Conservation (phyloP, 768 basidiomycete species). For the Zangia roseola region DNA sequence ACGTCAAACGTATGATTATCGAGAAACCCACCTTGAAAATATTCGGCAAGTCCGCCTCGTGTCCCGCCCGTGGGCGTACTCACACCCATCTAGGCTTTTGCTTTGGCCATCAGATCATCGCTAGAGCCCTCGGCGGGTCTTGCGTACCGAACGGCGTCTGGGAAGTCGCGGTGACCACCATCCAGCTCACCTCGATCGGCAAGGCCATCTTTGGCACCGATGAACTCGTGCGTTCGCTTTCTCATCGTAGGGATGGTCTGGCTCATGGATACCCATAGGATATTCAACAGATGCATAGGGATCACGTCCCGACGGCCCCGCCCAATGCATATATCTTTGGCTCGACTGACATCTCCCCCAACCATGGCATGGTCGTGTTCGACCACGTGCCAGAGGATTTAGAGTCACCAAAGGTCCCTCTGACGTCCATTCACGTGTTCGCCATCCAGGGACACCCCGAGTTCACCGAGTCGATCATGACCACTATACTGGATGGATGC, state of each 20-base stretch:
- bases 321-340: conserved; percentile 60
- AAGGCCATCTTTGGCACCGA: conserved; percentile 62
- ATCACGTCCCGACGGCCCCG: conserved; percentile 71
- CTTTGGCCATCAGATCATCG: conserved; percentile 87
- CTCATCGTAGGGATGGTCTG: no score
- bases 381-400: conserved; percentile 12
- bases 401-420: conserved; percentile 14
- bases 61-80: not conserved
- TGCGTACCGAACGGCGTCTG: conserved; percentile 69
- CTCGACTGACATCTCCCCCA: conserved; percentile 50
- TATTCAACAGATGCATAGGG: conserved; percentile 85
- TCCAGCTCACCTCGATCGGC: conserved; percentile 68
- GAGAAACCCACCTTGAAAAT: conserved; percentile 63
- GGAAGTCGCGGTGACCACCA: conserved; percentile 76
- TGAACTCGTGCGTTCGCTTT: conserved; percentile 35
- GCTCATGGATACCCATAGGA: conserved; percentile 56
- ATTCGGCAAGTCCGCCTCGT: conserved; percentile 51
- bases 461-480: conserved; percentile 63
- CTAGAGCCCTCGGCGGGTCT: conserved; percentile 70
- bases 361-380: conserved; percentile 74
- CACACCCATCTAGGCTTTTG: conserved; percentile 64
- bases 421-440: conserved; percentile 67
- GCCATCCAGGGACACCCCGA: conserved; percentile 93
- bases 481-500: conserved; percentile 53
- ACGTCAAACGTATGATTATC: conserved; percentile 48